Conservation (phyloP, 2,329 filamentous ascomycete genomes). For the Eutypella sp. region DNA sequence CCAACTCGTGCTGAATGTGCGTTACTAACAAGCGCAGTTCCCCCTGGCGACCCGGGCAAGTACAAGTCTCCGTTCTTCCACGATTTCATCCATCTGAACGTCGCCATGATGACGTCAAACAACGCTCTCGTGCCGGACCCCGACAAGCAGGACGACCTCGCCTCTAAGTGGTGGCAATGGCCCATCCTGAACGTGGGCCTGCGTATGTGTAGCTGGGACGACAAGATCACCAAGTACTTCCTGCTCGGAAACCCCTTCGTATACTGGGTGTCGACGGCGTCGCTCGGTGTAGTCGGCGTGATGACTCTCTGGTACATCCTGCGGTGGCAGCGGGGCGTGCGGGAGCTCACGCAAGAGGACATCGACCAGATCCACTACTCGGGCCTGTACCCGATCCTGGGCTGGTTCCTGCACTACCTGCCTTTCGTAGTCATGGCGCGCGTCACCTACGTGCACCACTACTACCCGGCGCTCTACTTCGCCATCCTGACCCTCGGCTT, state of each 20-base stretch:
- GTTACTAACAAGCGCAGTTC: constrained; percentile 52
- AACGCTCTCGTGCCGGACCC: constrained; percentile 96
- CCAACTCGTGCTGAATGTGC: neutral
- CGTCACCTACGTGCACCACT: constrained; percentile 98
- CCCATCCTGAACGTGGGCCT: constrained; percentile 91
- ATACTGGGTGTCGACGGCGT: constrained; percentile 89
- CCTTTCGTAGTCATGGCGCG: constrained; percentile 97
- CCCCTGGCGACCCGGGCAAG: constrained; percentile 78
- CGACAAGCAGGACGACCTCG: constrained; percentile 97
- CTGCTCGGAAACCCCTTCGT: constrained; percentile 93
- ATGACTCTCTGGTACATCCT: constrained; percentile 80
- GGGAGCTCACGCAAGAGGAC: constrained; percentile 71
- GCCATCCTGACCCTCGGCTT: constrained; percentile 88
- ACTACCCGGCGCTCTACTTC: constrained; percentile 97
- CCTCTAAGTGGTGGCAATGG: constrained; percentile 98
- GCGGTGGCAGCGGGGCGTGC: constrained; percentile 93
- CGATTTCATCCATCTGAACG: constrained; percentile 96
- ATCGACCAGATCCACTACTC: constrained; percentile 95
- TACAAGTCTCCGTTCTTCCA: constrained; percentile 98
- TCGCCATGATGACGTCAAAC: constrained; percentile 99
- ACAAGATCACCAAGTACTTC: constrained; percentile 95
- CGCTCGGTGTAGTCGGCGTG: constrained; percentile 66
- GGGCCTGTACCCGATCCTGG: constrained; percentile 83
- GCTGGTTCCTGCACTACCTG: constrained; percentile 94
- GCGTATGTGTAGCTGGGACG: constrained; percentile 98